Conservation (phyloP, 2,329 filamentous ascomycete genomes). For the Epichloe elymi region DNA sequence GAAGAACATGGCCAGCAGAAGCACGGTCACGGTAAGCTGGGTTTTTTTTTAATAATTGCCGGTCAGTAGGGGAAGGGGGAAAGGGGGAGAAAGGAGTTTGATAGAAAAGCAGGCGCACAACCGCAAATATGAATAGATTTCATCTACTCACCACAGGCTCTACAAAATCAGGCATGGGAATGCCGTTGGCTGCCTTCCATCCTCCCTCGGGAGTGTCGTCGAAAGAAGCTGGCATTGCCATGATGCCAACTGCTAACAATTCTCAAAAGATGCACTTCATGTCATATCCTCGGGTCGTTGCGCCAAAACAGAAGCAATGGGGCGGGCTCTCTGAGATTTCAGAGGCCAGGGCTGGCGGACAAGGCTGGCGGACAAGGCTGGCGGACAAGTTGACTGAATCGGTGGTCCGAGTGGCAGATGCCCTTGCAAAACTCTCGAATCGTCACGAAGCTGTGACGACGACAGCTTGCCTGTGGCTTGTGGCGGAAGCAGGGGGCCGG, state of each 20-base stretch:
- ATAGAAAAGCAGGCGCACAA: no score
- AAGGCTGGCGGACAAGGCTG: no score
- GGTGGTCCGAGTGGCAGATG: not conserved
- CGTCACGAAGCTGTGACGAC: no score
- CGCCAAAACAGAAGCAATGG: not conserved
- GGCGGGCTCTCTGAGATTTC: no score
- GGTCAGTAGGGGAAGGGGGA: not conserved
- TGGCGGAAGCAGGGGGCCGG: not conserved
- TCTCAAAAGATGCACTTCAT: not conserved
- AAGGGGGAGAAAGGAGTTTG: no score
- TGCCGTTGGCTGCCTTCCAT: conserved; percentile 13
- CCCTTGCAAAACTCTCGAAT: no score
- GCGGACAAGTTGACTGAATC: no score
- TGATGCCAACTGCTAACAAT: not conserved
- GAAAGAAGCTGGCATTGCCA: conserved; percentile 1
- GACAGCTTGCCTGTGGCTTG: no score
- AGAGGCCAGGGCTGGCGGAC: no score
- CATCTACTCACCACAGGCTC: conserved; percentile 18
- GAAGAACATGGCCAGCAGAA: conserved; percentile 24
- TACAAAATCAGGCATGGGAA: conserved; percentile 21
- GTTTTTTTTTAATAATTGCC: not conserved
- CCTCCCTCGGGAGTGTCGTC: conserved; percentile 11
- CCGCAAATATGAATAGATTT: not conserved
- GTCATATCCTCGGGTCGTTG: not conserved
- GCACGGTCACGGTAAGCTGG: conserved; percentile 24